Evolutionary conservation across 1,139 yeast genomes (phyloP).

Genomic region (Magnusiomyces paraingens): DNA sequence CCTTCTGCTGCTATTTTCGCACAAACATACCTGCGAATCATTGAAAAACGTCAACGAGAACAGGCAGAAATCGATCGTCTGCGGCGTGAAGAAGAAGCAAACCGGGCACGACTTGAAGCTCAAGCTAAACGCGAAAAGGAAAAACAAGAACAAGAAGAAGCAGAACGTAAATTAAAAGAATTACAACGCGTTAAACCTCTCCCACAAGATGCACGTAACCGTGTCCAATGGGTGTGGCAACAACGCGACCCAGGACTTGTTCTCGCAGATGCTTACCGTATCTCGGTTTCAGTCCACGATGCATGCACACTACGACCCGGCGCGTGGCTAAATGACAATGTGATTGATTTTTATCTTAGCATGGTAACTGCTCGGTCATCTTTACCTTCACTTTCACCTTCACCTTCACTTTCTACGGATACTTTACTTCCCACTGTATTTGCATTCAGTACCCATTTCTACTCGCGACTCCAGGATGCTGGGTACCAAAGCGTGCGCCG

Average conservation of each 20-base stretch:
- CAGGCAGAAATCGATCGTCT: slow-evolving; percentile 8
- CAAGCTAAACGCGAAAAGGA: too few species aligned
- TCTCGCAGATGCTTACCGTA: slow-evolving; percentile 39
- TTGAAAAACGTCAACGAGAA: slow-evolving; percentile 9
- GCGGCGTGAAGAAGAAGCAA: slow-evolving; percentile 10
- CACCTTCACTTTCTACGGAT: too few species aligned
- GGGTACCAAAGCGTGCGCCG: slow-evolving; percentile 81
- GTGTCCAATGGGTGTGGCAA: slow-evolving; percentile 39
- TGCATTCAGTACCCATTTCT: slow-evolving; percentile 86
- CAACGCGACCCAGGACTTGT: slow-evolving; percentile 33
- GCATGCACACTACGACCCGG: slow-evolving; percentile 63
- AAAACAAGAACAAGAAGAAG: slow-evolving; percentile 7
- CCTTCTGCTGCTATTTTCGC: slow-evolving; percentile 11
- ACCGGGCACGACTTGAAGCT: neutral
- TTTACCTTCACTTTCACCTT: slow-evolving; percentile 8
- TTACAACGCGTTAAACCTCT: slow-evolving; percentile 1
- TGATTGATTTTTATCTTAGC: slow-evolving; percentile 76
- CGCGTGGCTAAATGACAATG: slow-evolving; percentile 84
- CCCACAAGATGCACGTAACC: slow-evolving; percentile 7
- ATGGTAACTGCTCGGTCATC: slow-evolving; percentile 43
- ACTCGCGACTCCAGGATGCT: slow-evolving; percentile 51
- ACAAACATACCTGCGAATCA: slow-evolving; percentile 10
- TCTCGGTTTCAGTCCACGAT: slow-evolving; percentile 64
- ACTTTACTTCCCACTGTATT: slow-evolving; percentile 40
- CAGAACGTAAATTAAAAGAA: neutral